phyloP scores from a whole-genome alignment of 257 asterid genomes.

The Ehretia macrophylla region DNA sequence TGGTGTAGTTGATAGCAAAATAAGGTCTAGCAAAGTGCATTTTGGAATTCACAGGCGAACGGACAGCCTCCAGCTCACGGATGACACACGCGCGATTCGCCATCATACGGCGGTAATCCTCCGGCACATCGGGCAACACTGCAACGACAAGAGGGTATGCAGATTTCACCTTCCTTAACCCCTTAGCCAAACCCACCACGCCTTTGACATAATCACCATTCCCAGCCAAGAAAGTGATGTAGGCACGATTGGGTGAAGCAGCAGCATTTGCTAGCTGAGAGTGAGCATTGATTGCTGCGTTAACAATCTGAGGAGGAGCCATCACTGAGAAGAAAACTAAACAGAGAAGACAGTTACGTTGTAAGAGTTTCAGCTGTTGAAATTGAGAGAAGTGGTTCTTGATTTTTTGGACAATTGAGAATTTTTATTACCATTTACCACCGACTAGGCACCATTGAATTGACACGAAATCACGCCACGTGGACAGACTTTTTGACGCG shows the following conservation, averaged over 20 bases:
- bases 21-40: slow-evolving; percentile 35
- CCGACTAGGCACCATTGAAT: background rate
- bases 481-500: background rate
- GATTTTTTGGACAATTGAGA: background rate
- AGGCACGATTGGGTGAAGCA: slow-evolving; percentile 15
- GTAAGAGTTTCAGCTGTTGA: too few species aligned
- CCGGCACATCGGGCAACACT: slow-evolving; percentile 33
- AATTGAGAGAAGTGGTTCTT: background rate
- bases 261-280: background rate
- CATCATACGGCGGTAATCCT: slow-evolving; percentile 31
- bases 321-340: background rate
- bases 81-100: slow-evolving; percentile 29
- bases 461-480: background rate
- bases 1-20: slow-evolving; percentile 34
- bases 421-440: too few species aligned
- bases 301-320: background rate
- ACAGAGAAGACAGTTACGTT: too few species aligned
- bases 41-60: slow-evolving; percentile 23
- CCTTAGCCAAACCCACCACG: slow-evolving; percentile 34
- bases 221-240: slow-evolving; percentile 30
- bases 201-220: slow-evolving; percentile 36
- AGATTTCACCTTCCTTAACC: slow-evolving; percentile 23
- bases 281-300: background rate
- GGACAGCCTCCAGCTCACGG: slow-evolving; percentile 30
- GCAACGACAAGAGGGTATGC: slow-evolving; percentile 35